phyloP scores from a whole-genome alignment of 169 alveolate species.

The Cryptosporidium andersoni region DNA sequence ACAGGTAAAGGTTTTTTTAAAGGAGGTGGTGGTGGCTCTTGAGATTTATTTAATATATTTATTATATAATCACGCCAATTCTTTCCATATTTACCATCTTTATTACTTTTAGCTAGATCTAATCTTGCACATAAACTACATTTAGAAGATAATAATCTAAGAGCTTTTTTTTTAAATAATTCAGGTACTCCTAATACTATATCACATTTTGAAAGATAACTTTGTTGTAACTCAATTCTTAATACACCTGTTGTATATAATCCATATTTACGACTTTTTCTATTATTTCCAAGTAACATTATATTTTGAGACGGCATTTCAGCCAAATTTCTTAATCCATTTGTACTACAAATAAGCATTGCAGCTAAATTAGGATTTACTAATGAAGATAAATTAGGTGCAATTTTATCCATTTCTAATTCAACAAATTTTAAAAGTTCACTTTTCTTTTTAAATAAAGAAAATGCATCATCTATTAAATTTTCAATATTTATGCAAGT shows the following conservation, averaged over 20 bases:
- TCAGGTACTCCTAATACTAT: constrained; percentile 80
- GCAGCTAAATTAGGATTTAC: constrained; percentile 97
- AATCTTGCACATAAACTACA: constrained; percentile 83
- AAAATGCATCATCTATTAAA: constrained; percentile 2
- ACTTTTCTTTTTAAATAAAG: neutral
- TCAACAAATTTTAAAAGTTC: constrained; percentile 81
- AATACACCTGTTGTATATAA: constrained; percentile 30
- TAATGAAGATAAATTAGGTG: constrained; percentile 95
- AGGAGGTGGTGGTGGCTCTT: constrained; percentile 85
- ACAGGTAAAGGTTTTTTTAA: constrained; percentile 85
- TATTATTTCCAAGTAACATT: constrained; percentile 84
- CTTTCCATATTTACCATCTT: constrained; percentile 77
- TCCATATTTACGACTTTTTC: constrained; percentile 22
- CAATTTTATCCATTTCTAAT: constrained; percentile 91
- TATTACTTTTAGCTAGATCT: constrained; percentile 79
- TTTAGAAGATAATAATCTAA: constrained; percentile 83
- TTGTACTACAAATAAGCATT: constrained; percentile 94
- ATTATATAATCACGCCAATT: constrained; percentile 65
- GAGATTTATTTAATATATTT: constrained; percentile 72
- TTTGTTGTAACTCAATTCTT: constrained; percentile 70
- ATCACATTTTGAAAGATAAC: constrained; percentile 80
- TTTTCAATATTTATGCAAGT: constrained; percentile 73
- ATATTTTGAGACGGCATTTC: constrained; percentile 90
- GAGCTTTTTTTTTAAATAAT: constrained; percentile 78
- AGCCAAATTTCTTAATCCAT: constrained; percentile 91